Evolutionary conservation across 2,329 filamentous ascomycete genomes (phyloP), one percentile per base, ranked within the genome.

Genomic region (Coniella lustricola): DNA sequence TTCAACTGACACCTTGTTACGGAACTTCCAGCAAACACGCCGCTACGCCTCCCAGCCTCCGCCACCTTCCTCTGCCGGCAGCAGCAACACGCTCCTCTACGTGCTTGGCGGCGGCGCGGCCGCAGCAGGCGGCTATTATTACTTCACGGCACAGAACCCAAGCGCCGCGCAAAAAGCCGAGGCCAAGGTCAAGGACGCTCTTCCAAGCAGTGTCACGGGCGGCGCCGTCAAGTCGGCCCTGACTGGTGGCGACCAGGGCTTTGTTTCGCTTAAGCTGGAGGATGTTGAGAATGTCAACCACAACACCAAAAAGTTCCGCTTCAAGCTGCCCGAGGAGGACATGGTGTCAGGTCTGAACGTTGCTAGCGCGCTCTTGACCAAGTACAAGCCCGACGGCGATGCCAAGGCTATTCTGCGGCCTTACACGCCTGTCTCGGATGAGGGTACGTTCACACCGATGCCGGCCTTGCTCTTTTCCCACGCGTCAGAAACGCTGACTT

Each of bases 281-380:
- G 81, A 84, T 48, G 78, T 90, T 43, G 85, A 95, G 70, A 70
- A 75, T 39, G 70, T 96, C 71, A 96, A 89, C 75, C 86, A 90
- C 77, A 97, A 97, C 76, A 94, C 90, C 60, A 97, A 97, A 82
- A 84, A 80, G 60, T 76, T 97, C 64, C 83, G 87, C 59, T 97
- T 98, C 70, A 82, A 84, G 61, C 81, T 97, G 37, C 87, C 88
- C 14, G 87, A 94, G 65, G 75, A 81, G 54, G 85, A 95, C 64
- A 81, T 85, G 69, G 84, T 95, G 46, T 91, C 87, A 50, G 93
- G 93, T 38, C 72, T 98, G 51, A 70, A 78, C 32, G 73, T 95
- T 55, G 82, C 91, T 50, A 95, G 88, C 77, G 90, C 90, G 39
- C 69, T 98, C 58, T 74, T 98, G 64, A 93, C 93, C 57, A 95